Evolutionary conservation across 768 basidiomycete genomes (phyloP), one percentile per base, ranked within the genome.

Genomic region (Cubamyces sp.): DNA sequence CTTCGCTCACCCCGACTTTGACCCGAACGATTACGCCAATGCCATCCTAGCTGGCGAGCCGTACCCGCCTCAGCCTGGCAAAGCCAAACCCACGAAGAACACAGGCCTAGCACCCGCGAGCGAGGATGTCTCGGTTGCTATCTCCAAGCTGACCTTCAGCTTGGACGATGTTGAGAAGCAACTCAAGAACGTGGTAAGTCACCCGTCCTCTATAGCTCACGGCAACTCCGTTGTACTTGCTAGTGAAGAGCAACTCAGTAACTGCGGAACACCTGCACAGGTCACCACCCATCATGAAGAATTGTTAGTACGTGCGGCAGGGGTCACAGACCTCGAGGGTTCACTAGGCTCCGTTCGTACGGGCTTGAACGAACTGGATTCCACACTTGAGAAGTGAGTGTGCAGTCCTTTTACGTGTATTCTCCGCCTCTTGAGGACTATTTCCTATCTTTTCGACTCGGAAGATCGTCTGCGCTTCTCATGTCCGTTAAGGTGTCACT

Each of bases 91-190:
- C 9, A 61, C 70, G 30, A 81, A 79, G 67, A 60, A 70, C 19
- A 66, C 78, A 15, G 70, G 74, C 0, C 78, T 83, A 25, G 85
- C 87, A 52, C 82, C 83, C 5, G 81, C 84, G 21, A 92, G 88
- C 72, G 93, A 94, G 62, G 96, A 98, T 67, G 89, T 97, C 12
- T 91, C 92, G 3, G 83, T 92, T 3, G 93, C 94, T 3, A 88
- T 98, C 28, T 87, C 92, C 6, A 95, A 92, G 73, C 80, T 99
- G 3, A 90, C 87, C 63, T 84, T 87, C 69, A 91, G 88, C 0
- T 89, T 98, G 61, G 96, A 98, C 42, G 95, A 98, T 74, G 87
- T 96, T 19, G 87, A 89, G 26, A 92, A 90, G 73, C 94, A 98
- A 74, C 88, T 98, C 54, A 91, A 91, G 75, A 81, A 80, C 49